Conservation (phyloP, 2,329 filamentous ascomycete genomes). For the Colletotrichum abscissum region DNA sequence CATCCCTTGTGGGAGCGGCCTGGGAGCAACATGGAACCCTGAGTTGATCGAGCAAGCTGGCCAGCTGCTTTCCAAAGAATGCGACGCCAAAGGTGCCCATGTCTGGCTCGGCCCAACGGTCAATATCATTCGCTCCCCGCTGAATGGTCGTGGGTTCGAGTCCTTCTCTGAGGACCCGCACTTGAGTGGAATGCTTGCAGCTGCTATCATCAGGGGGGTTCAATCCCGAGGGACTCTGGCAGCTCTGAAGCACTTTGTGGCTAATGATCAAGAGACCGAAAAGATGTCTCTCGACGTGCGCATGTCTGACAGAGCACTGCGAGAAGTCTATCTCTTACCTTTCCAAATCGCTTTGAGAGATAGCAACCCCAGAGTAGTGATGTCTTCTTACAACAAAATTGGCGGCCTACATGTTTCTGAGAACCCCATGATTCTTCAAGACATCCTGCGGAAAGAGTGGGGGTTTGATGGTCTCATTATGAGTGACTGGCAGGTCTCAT, state of each 20-base stretch:
- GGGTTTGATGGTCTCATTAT: conserved; percentile 67
- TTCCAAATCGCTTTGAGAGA: conserved; percentile 69
- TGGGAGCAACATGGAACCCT: conserved; percentile 69
- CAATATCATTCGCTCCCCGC: conserved; percentile 70
- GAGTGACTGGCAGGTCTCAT: conserved; percentile 57
- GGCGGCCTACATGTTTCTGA: conserved; percentile 68
- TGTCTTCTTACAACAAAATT: conserved; percentile 70
- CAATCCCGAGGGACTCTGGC: conserved; percentile 67
- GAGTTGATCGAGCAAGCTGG: conserved; percentile 63
- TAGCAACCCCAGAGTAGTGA: conserved; percentile 63
- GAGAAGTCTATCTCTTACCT: conserved; percentile 68
- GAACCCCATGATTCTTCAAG: conserved; percentile 60
- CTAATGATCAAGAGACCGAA: conserved; percentile 70
- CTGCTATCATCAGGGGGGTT: conserved; percentile 64
- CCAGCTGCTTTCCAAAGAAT: conserved; percentile 61
- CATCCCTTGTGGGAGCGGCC: conserved; percentile 67
- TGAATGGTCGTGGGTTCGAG: conserved; percentile 70
- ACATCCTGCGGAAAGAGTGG: conserved; percentile 67
- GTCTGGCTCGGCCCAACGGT: conserved; percentile 71
- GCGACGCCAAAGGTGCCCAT: conserved; percentile 67
- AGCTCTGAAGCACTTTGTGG: conserved; percentile 70
- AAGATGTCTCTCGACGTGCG: conserved; percentile 67
- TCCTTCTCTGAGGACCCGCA: conserved; percentile 69
- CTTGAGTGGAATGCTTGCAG: conserved; percentile 64
- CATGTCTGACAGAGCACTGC: conserved; percentile 65